phyloP scores from a whole-genome alignment of 1,139 yeast species.

The Zygosaccharomyces sapae region DNA sequence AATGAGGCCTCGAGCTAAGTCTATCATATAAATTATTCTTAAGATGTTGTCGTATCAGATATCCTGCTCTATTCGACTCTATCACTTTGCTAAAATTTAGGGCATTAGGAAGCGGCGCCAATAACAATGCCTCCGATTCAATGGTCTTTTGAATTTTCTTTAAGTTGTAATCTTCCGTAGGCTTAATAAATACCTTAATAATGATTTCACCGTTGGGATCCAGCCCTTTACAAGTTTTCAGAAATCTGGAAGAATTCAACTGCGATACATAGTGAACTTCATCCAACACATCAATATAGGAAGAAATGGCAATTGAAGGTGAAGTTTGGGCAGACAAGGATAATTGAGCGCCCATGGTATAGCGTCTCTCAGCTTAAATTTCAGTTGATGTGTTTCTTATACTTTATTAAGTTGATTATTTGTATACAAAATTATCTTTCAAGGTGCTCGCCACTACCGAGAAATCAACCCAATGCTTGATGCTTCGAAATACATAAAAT shows the following conservation, averaged over 20 bases:
- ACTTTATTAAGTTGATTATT: too few relatives aligned
- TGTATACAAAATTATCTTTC: too few relatives aligned
- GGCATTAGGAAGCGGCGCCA: constrained; percentile 56
- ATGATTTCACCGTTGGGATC: constrained; percentile 66
- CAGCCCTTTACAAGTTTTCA: constrained; percentile 78
- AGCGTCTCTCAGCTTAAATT: too few relatives aligned
- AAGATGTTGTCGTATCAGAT: constrained; percentile 75
- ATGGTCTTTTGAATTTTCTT: constrained; percentile 21
- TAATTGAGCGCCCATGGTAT: constrained; percentile 75
- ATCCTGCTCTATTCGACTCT: constrained; percentile 91
- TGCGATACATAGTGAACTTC: constrained; percentile 70
- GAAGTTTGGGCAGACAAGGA: constrained; percentile 86
- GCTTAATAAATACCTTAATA: constrained; percentile 79
- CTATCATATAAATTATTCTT: constrained; percentile 80
- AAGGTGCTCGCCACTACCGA: too few relatives aligned
- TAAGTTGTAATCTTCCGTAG: constrained; percentile 45
- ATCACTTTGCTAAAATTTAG: constrained; percentile 69
- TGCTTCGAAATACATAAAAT: too few relatives aligned
- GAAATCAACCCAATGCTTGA: too few relatives aligned
- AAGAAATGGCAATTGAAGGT: constrained; percentile 85
- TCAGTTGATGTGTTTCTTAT: neutral
- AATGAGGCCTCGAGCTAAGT: constrained; percentile 80
- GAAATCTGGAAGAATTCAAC: constrained; percentile 71
- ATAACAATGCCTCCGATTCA: constrained; percentile 32
- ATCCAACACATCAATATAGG: constrained; percentile 76